phyloP scores from a whole-genome alignment of 805 yeast genomes.

The Candida saitoana region DNA sequence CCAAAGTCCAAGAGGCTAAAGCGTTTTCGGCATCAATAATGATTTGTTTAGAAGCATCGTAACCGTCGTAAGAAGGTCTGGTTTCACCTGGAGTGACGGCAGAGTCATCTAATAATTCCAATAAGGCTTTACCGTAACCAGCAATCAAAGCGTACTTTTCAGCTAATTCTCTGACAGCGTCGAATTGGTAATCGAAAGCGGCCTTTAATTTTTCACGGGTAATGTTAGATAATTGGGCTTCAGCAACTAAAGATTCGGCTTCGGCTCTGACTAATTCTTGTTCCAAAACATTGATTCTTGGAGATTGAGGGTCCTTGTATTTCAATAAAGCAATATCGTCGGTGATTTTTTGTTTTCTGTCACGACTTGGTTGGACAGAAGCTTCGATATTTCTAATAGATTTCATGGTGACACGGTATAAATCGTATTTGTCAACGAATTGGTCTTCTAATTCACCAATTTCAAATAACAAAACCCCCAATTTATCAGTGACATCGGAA shows the following conservation, averaged over 20 bases:
- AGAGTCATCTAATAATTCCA: slow-evolving; percentile 77
- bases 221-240: slow-evolving; percentile 84
- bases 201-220: slow-evolving; percentile 84
- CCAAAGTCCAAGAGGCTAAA: slow-evolving; percentile 79
- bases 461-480: slow-evolving; percentile 79
- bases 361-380: slow-evolving; percentile 84
- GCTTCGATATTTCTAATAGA: slow-evolving; percentile 80
- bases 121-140: slow-evolving; percentile 82
- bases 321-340: slow-evolving; percentile 80
- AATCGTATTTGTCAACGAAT: slow-evolving; percentile 81
- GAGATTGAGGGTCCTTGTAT: slow-evolving; percentile 80
- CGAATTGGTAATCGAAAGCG: slow-evolving; percentile 80
- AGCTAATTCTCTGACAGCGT: slow-evolving; percentile 78
- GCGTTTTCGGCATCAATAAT: slow-evolving; percentile 83
- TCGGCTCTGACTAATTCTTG: slow-evolving; percentile 90
- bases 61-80: slow-evolving; percentile 84
- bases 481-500: slow-evolving; percentile 79
- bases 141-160: slow-evolving; percentile 84
- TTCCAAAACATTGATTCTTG: slow-evolving; percentile 76
- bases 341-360: slow-evolving; percentile 79
- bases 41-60: slow-evolving; percentile 83
- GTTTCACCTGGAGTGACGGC: slow-evolving; percentile 92
- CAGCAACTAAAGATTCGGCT: slow-evolving; percentile 88
- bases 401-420: slow-evolving; percentile 77
- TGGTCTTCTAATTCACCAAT: slow-evolving; percentile 85